Conservation (phyloP, 306 rosid genomes). For the Ormosia semicastrata region DNA sequence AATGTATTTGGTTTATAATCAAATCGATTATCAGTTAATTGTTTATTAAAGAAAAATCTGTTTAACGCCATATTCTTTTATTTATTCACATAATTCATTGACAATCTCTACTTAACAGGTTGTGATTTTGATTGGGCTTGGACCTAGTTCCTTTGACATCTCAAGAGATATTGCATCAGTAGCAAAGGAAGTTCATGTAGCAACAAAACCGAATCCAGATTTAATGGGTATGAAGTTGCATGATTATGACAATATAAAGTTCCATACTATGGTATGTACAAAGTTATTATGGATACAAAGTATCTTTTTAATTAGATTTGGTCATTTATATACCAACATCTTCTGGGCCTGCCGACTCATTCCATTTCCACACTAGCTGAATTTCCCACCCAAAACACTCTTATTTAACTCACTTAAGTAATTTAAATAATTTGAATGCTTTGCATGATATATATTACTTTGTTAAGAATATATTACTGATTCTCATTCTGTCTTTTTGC, state of each 20-base stretch:
- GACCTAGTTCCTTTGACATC: constrained; percentile 40
- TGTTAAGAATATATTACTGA: neutral
- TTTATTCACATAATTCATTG: neutral
- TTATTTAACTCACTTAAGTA: neutral
- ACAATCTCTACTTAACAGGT: neutral
- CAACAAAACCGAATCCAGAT: neutral
- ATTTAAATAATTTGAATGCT: neutral
- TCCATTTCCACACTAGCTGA: no score
- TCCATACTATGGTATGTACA: constrained; percentile 23
- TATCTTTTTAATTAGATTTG: neutral
- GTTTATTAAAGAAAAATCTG: neutral
- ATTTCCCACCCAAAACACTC: neutral
- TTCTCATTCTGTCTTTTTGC: neutral
- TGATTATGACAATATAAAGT: constrained; percentile 4
- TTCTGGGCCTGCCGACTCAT: no score
- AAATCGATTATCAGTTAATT: neutral
- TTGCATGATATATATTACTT: neutral
- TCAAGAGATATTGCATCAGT: constrained; percentile 35
- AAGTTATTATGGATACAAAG: neutral
- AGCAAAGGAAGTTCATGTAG: constrained; percentile 36
- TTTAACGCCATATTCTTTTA: neutral
- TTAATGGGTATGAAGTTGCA: neutral
- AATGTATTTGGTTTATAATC: no score
- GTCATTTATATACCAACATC: neutral
- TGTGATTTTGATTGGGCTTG: constrained; percentile 34